Evolutionary conservation across 2,329 filamentous ascomycete species (phyloP).

Genomic region (Diaporthe sp.): DNA sequence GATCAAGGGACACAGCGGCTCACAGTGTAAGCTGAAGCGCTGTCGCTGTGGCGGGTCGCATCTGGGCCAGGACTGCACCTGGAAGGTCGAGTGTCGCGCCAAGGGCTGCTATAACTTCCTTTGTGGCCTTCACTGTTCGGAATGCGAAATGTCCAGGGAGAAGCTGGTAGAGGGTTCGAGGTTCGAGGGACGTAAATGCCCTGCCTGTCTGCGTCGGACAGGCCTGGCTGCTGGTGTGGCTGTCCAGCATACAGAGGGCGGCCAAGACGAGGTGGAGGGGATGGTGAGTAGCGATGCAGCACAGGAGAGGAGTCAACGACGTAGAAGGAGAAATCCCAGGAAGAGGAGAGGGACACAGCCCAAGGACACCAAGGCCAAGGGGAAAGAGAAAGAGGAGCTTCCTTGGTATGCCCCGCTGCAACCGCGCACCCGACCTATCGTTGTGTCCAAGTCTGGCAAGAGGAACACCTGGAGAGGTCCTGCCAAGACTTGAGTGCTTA

Average conservation of each 20-base stretch:
- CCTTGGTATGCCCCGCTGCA: constrained; percentile 30
- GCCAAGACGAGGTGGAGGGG: not conserved
- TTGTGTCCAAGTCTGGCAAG: constrained; percentile 28
- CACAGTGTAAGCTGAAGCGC: constrained; percentile 45
- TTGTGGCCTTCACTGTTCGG: constrained; percentile 49
- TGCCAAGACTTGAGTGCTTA: not conserved
- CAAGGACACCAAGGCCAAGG: constrained; percentile 36
- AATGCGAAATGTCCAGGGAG: constrained; percentile 41
- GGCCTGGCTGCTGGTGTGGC: no score
- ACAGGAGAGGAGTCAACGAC: not conserved
- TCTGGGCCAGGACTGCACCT: constrained; percentile 52
- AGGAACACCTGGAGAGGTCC: not conserved
- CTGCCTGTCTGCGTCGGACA: constrained; percentile 39
- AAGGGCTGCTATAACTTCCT: constrained; percentile 45
- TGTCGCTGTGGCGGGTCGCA: constrained; percentile 50
- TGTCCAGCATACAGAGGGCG: not conserved
- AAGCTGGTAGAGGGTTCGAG: constrained; percentile 35
- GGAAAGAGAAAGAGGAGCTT: constrained; percentile 11
- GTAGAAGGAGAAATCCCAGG: not conserved
- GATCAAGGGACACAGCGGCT: constrained; percentile 48
- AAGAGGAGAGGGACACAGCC: not conserved
- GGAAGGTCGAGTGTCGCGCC: constrained; percentile 49
- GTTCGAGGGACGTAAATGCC: constrained; percentile 46
- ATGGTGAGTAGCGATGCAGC: not conserved
- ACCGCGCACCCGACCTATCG: constrained; percentile 23